Evolutionary conservation across 805 yeast species (phyloP).

Genomic region (Myxozyma mucilagina): DNA sequence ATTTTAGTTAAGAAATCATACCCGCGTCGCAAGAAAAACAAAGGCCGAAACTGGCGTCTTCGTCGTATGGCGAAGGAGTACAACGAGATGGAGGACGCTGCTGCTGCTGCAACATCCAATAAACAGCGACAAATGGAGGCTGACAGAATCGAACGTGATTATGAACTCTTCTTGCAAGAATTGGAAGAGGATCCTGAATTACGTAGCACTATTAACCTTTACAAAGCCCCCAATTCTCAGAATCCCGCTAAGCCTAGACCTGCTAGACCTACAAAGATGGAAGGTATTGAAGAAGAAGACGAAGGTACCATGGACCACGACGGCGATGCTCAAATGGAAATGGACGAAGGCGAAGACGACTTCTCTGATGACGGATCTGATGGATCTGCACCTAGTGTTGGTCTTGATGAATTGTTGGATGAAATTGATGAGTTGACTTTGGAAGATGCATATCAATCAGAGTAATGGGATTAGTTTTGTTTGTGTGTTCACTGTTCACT

Average conservation of each 20-base stretch:
- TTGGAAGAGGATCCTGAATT: conserved; percentile 95
- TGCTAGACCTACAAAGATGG: conserved; percentile 11
- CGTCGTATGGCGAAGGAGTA: conserved; percentile 98
- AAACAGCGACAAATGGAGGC: conserved; percentile 64
- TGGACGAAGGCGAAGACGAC: conserved; percentile 21
- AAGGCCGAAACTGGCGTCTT: conserved; percentile 85
- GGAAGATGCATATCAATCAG: conserved; percentile 48
- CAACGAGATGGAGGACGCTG: conserved; percentile 71
- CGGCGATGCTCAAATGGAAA: conserved; percentile 32
- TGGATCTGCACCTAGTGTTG: conserved; percentile 62
- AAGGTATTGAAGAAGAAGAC: conserved; percentile 14
- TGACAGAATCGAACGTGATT: conserved; percentile 91
- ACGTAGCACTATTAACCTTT: conserved; percentile 85
- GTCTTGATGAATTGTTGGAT: conserved; percentile 88
- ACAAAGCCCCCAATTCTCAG: conserved; percentile 57
- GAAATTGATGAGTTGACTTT: conserved; percentile 92
- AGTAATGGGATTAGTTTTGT: neutral
- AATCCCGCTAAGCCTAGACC: conserved; percentile 17
- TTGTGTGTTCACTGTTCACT: neutral
- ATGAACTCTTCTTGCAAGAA: conserved; percentile 93
- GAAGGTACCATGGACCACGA: conserved; percentile 18
- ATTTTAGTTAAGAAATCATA: conserved; percentile 86
- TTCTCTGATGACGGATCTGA: conserved; percentile 32
- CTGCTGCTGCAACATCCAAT: conserved; percentile 43
- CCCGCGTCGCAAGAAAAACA: conserved; percentile 69